These are phyloP conservation scores for Pythium myriotylum DNA, from an alignment of 352 stramenopile genomes.

Conservation along the genomic window DNA sequence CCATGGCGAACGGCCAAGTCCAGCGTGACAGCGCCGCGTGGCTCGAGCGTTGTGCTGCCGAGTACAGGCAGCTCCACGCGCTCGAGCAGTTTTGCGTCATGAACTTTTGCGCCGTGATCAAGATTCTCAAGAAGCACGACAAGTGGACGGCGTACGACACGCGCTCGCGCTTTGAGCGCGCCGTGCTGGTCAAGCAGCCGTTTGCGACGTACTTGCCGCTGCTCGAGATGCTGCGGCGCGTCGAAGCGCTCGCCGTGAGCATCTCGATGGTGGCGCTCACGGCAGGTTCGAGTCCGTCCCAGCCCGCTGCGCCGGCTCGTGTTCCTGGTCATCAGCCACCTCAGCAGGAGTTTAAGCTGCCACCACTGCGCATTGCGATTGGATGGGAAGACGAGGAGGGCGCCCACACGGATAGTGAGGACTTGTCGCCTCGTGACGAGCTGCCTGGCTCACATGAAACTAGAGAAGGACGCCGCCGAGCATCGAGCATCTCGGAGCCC, in stretches of 20 bases:
- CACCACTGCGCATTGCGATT: background rate
- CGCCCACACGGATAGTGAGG: background rate
- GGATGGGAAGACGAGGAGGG: background rate
- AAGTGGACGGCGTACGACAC: conserved; percentile 18
- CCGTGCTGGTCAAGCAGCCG: conserved; percentile 18
- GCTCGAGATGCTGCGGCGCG: conserved; percentile 16
- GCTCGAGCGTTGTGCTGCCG: background rate
- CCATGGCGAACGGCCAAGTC: background rate
- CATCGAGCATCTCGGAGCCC: background rate
- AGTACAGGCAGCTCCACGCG: conserved; percentile 5
- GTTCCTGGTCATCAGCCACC: background rate
- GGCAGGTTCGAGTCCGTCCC: too few relatives aligned
- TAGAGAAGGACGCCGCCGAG: background rate
- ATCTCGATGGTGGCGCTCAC: conserved; percentile 8
- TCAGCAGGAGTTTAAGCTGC: conserved; percentile 1
- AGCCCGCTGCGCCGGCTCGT: background rate
- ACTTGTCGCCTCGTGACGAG: background rate
- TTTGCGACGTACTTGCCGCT: conserved; percentile 21
- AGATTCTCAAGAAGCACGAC: conserved; percentile 25
- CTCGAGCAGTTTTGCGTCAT: conserved; percentile 20
- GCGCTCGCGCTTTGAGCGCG: conserved; percentile 14
- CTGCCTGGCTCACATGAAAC: background rate
- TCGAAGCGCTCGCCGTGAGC: conserved; percentile 6
- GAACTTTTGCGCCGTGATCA: conserved; percentile 18
- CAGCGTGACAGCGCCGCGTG: background rate